A percentile compares a stretch with the other conserved stretches of the same genome.
Evolutionary conservation across 345 rosid species (phyloP).

Genomic region (Sisymbrium irio): DNA sequence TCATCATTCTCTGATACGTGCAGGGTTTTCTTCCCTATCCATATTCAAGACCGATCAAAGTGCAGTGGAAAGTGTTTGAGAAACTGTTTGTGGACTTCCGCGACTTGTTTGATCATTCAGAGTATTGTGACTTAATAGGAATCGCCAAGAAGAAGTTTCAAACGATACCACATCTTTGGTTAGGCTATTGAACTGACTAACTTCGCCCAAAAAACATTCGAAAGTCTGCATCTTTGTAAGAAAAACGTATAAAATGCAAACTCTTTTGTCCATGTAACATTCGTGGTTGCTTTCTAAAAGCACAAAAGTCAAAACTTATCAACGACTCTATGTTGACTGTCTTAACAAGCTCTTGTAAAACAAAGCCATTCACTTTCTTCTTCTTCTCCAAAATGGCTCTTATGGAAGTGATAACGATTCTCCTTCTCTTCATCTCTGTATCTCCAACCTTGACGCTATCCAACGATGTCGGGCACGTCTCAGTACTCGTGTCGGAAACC

Average conservation of each 20-base stretch:
- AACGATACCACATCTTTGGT: slow-evolving; percentile 70
- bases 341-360: slow-evolving; percentile 4
- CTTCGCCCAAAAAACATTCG: not conserved
- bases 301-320: slow-evolving; percentile 19
- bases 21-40: slow-evolving; percentile 87
- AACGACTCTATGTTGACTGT: slow-evolving; percentile 9
- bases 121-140: slow-evolving; percentile 63
- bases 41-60: slow-evolving; percentile 62
- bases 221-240: slow-evolving; percentile 14
- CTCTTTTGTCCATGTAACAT: slow-evolving; percentile 13
- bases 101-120: slow-evolving; percentile 59
- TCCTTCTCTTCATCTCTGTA: slow-evolving; percentile 33
- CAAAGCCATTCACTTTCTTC: slow-evolving; percentile 3
- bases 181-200: slow-evolving; percentile 50
- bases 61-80: slow-evolving; percentile 77
- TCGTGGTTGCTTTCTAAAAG: slow-evolving; percentile 11
- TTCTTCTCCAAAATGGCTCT: slow-evolving; percentile 30
- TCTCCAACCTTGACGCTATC: slow-evolving; percentile 40
- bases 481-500: slow-evolving; percentile 43
- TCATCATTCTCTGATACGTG: not conserved
- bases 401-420: slow-evolving; percentile 17
- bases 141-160: slow-evolving; percentile 81
- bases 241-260: slow-evolving; percentile 9
- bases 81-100: slow-evolving; percentile 86
- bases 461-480: slow-evolving; percentile 44